A percentile compares a stretch with the other conserved stretches of the same genome.
These are phyloP conservation scores for Fomitopsis schrenkii DNA, from an alignment of 1,284 basidiomycete species.

Conservation along the genomic window DNA sequence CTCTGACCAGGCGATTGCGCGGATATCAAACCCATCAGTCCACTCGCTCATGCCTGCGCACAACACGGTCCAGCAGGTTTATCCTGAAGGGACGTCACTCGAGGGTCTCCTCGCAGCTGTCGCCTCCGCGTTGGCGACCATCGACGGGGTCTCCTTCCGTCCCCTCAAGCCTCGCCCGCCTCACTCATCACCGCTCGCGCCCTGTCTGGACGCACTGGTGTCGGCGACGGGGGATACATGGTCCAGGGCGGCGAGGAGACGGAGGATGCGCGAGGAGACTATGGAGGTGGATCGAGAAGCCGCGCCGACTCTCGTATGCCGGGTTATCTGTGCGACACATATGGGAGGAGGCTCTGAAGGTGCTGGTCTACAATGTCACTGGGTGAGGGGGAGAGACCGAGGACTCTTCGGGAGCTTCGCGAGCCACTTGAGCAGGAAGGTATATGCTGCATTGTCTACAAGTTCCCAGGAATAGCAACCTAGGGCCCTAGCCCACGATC, in stretches of 20 bases:
- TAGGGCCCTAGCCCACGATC: no score
- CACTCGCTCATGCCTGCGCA: constrained; percentile 50
- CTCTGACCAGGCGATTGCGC: constrained; percentile 39
- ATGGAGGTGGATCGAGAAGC: constrained; percentile 7
- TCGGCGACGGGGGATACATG: constrained; percentile 59
- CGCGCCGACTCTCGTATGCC: constrained; percentile 16
- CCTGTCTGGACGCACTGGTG: constrained; percentile 30
- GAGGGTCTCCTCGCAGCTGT: constrained; percentile 20
- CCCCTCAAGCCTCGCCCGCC: constrained; percentile 3
- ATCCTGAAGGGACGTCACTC: constrained; percentile 20
- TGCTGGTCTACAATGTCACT: constrained; percentile 44
- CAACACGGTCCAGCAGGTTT: constrained; percentile 45
- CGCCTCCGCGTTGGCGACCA: constrained; percentile 25
- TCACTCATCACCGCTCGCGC: neutral
- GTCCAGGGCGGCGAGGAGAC: constrained; percentile 67
- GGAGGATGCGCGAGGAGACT: constrained; percentile 24
- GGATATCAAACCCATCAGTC: constrained; percentile 41
- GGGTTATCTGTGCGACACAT: constrained; percentile 20
- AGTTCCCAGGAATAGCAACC: neutral
- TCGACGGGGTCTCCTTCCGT: constrained; percentile 29
- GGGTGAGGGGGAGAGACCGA: constrained; percentile 62
- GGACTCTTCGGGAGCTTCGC: constrained; percentile 65
- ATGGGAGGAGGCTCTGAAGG: constrained; percentile 1
- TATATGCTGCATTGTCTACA: constrained; percentile 12
- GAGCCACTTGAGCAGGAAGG: constrained; percentile 48